Percentiles rank a stretch among this genome's conserved stretches.
Conservation (phyloP, 768 basidiomycete genomes). For the Boletus huronensis region DNA sequence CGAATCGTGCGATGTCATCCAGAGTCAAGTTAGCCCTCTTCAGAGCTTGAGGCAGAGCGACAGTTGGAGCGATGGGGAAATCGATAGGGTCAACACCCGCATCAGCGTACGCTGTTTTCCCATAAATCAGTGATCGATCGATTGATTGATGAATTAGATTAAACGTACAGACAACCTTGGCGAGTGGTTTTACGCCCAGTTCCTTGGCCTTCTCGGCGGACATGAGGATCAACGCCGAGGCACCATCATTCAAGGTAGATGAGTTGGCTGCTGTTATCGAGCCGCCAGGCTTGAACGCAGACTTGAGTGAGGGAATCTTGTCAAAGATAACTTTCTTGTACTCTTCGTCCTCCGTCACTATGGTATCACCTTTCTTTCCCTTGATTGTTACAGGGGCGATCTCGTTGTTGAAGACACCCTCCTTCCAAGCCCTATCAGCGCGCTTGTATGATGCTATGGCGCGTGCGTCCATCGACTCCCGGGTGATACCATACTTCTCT, state of each 20-base stretch:
- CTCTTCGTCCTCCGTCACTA: constrained; percentile 94
- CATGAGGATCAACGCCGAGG: constrained; percentile 92
- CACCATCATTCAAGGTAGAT: constrained; percentile 92
- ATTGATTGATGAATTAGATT: not conserved
- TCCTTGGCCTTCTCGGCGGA: constrained; percentile 90
- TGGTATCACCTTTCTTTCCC: constrained; percentile 88
- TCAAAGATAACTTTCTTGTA: constrained; percentile 96
- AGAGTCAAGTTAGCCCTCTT: constrained; percentile 79
- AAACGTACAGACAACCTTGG: constrained; percentile 85
- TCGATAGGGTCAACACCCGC: constrained; percentile 95
- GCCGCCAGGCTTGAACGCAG: constrained; percentile 87
- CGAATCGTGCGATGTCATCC: constrained; percentile 86
- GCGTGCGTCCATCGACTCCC: constrained; percentile 86
- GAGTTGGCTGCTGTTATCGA: constrained; percentile 97
- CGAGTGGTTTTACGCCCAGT: constrained; percentile 88
- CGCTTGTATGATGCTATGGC: constrained; percentile 95
- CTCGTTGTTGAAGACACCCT: constrained; percentile 81
- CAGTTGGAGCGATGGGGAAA: constrained; percentile 93
- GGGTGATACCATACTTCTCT: constrained; percentile 74
- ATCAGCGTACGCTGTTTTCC: constrained; percentile 82
- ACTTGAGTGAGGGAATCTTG: constrained; percentile 84
- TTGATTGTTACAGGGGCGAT: constrained; percentile 87
- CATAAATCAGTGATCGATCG: constrained; percentile 2
- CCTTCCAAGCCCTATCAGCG: constrained; percentile 86
- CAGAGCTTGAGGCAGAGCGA: constrained; percentile 85